phyloP scores from a whole-genome alignment of 2,329 filamentous ascomycete species.

The Chaetothyriales sp. region DNA sequence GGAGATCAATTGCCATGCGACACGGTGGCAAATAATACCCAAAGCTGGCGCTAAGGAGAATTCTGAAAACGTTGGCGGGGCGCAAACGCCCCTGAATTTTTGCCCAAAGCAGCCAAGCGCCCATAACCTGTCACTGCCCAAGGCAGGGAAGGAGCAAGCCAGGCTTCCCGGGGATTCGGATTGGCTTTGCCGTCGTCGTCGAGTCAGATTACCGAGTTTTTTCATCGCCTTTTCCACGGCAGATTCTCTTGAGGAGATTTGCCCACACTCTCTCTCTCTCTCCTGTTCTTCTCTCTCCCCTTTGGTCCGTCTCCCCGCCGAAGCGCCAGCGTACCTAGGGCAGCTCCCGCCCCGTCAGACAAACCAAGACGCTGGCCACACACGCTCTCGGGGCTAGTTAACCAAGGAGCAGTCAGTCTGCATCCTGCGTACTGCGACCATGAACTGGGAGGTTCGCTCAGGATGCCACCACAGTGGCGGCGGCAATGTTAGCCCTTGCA shows the following conservation, averaged over 20 bases:
- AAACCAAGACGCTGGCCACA: no score
- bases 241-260: no score
- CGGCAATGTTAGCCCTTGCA: not conserved
- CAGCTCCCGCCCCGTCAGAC: no score
- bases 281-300: not conserved
- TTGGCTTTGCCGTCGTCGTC: conserved; percentile 1
- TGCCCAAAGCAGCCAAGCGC: not conserved
- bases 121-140: not conserved
- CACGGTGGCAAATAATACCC: not conserved
- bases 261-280: not conserved
- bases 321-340: no score
- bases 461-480: no score
- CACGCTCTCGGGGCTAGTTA: no score
- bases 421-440: no score
- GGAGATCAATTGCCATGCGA: not conserved
- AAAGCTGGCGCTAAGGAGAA: not conserved
- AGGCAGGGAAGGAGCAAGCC: not conserved
- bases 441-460: not conserved
- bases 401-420: no score
- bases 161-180: conserved; percentile 1
- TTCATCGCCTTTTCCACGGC: no score
- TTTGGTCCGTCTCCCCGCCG: not conserved
- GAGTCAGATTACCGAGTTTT: not conserved
- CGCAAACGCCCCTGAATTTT: conserved; percentile 1
- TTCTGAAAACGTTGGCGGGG: conserved; percentile 1